phyloP scores from a whole-genome alignment of 306 rosid genomes.

The Trichosanthes cucumerina region DNA sequence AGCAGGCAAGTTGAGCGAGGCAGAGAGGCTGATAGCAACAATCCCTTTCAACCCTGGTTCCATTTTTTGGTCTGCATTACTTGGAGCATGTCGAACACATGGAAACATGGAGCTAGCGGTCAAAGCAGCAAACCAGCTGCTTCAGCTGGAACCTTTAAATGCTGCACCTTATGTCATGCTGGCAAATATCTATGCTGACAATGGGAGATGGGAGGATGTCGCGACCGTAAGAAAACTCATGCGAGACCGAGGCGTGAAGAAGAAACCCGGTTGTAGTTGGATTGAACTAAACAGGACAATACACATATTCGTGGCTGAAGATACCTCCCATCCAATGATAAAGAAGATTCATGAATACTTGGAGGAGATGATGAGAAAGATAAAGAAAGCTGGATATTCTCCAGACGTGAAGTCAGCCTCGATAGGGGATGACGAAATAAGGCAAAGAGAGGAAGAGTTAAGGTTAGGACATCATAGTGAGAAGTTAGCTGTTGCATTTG shows the following conservation, averaged over 20 bases:
- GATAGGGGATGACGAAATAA: conserved; percentile 37
- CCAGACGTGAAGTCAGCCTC: conserved; percentile 54
- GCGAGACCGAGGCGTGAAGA: conserved; percentile 8
- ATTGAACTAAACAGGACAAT: not conserved
- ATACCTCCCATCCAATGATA: conserved; percentile 62
- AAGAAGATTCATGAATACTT: conserved; percentile 52
- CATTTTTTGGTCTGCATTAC: conserved; percentile 68
- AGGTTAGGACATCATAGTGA: conserved; percentile 10
- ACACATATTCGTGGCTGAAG: conserved; percentile 17
- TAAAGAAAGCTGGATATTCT: conserved; percentile 54
- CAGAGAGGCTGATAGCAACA: conserved; percentile 29
- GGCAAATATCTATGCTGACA: conserved; percentile 8
- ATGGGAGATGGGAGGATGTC: not conserved
- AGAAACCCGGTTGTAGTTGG: conserved; percentile 8
- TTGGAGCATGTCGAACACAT: conserved; percentile 73
- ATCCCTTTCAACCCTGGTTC: conserved; percentile 64
- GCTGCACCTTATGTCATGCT: conserved; percentile 50
- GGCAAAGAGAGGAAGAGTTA: conserved; percentile 41
- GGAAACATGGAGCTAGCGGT: conserved; percentile 72
- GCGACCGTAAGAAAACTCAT: not conserved
- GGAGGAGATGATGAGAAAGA: conserved; percentile 45
- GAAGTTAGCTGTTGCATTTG: conserved; percentile 16
- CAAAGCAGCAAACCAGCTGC: conserved; percentile 52
- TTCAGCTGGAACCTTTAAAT: conserved; percentile 51
- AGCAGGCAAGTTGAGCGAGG: conserved; percentile 1